Conservation (phyloP, 129 eudicot genomes). For the Apium graveolens region DNA sequence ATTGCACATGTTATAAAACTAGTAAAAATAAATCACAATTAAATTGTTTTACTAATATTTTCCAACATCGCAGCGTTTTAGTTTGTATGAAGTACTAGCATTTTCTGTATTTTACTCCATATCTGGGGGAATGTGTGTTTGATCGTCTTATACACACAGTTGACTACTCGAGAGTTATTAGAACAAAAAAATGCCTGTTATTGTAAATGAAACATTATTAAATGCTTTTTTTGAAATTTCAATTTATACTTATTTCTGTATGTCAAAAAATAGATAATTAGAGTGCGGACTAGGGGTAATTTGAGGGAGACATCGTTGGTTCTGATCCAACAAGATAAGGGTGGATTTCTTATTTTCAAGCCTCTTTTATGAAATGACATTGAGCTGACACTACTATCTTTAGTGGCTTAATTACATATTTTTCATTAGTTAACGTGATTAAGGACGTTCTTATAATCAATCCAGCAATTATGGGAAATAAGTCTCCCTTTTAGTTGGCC, state of each 20-base stretch:
- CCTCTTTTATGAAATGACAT: not conserved
- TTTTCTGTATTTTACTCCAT: too few species aligned
- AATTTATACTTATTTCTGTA: too few species aligned
- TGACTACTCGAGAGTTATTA: too few species aligned
- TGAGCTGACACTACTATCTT: constrained; percentile 1
- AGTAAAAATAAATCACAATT: too few species aligned
- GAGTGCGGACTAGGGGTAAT: not conserved
- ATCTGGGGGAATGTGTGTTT: too few species aligned
- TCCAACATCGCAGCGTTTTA: too few species aligned
- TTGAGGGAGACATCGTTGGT: not conserved
- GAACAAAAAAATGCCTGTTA: too few species aligned
- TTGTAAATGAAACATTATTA: too few species aligned
- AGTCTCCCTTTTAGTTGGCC: not conserved
- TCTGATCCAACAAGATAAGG: constrained; percentile 3
- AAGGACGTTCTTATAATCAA: not conserved
- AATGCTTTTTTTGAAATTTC: not conserved
- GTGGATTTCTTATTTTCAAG: not conserved
- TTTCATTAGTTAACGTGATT: not conserved
- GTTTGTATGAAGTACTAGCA: too few species aligned
- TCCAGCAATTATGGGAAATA: not conserved
- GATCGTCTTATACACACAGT: too few species aligned
- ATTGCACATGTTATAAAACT: too few species aligned
- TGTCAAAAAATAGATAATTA: not conserved
- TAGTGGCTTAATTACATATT: not conserved
- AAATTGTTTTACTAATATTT: too few species aligned